Conservation (phyloP, 176 grass and related monocot species). For the Secale cereale region DNA sequence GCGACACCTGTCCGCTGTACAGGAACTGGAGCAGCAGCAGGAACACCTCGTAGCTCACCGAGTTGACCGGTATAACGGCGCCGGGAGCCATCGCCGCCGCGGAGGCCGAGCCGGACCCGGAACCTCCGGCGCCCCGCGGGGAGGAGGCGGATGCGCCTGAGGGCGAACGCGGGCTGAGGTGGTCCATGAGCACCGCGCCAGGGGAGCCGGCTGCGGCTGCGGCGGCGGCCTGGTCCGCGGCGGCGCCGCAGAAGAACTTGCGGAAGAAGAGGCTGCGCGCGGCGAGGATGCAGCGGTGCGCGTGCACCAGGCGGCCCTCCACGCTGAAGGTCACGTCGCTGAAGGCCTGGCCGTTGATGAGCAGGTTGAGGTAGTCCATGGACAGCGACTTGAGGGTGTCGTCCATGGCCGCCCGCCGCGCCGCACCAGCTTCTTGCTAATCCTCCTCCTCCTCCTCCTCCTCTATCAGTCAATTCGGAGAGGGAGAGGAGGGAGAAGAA, state of each 20-base stretch:
- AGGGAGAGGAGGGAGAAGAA: not conserved
- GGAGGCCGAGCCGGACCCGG: constrained; percentile 2
- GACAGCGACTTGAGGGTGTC: constrained; percentile 91
- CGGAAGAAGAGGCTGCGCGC: constrained; percentile 97
- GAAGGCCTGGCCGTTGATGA: constrained; percentile 99
- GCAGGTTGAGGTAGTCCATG: constrained; percentile 95
- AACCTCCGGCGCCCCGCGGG: constrained; percentile 26
- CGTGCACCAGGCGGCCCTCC: constrained; percentile 90
- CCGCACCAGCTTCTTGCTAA: not conserved
- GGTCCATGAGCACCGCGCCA: constrained; percentile 32
- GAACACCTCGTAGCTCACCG: constrained; percentile 97
- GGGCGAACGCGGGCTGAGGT: constrained; percentile 64
- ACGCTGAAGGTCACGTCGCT: constrained; percentile 97
- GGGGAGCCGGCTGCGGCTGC: constrained; percentile 2
- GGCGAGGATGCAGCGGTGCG: constrained; percentile 98
- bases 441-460: not conserved
- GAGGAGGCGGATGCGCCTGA: constrained; percentile 60
- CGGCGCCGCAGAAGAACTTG: constrained; percentile 86
- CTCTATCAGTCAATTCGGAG: not conserved
- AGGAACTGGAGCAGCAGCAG: constrained; percentile 93
- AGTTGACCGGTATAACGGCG: constrained; percentile 77
- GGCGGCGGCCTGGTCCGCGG: constrained; percentile 29
- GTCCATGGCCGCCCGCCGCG: constrained; percentile 56
- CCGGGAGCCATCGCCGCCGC: not conserved
- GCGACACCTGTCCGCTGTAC: constrained; percentile 96